Percentiles rank a stretch among this genome's conserved stretches.
These are phyloP conservation scores for Penicillium sp. DNA, from an alignment of 2,329 filamentous ascomycete genomes.

Conservation along the genomic window DNA sequence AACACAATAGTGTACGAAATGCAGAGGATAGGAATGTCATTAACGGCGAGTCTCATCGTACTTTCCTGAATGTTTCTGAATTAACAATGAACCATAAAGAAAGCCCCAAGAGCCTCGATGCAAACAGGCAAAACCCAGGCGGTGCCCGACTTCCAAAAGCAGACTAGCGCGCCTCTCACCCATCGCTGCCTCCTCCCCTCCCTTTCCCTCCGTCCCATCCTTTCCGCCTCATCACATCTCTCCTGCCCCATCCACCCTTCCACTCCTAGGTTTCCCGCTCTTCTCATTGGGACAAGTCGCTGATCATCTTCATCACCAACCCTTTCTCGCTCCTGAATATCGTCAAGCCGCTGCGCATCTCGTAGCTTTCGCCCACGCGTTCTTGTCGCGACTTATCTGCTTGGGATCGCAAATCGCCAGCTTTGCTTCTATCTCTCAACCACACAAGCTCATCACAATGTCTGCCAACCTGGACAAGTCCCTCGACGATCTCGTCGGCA, in stretches of 20 bases:
- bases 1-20: too few species aligned
- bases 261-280: conserved; percentile 9
- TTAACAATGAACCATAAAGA: background rate
- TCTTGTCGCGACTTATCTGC: conserved; percentile 11
- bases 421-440: conserved; percentile 15
- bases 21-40: background rate
- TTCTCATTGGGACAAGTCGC: conserved; percentile 2
- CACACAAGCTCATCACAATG: conserved; percentile 58
- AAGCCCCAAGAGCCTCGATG: conserved; percentile 13
- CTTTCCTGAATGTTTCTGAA: background rate
- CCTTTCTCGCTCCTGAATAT: conserved; percentile 19
- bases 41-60: background rate
- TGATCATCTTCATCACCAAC: background rate
- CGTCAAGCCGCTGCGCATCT: conserved; percentile 5
- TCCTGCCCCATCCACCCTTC: conserved; percentile 10
- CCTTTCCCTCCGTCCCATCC: conserved; percentile 15
- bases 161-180: conserved; percentile 4
- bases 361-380: conserved; percentile 12
- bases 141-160: conserved; percentile 21
- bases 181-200: conserved; percentile 11
- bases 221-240: conserved; percentile 9
- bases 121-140: conserved; percentile 18
- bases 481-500: conserved; percentile 95
- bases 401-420: conserved; percentile 18
- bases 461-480: conserved; percentile 95